Percentiles rank a stretch among this genome's conserved stretches.
Conservation (phyloP, 2,329 filamentous ascomycete species). For the Lithohypha guttulata region DNA sequence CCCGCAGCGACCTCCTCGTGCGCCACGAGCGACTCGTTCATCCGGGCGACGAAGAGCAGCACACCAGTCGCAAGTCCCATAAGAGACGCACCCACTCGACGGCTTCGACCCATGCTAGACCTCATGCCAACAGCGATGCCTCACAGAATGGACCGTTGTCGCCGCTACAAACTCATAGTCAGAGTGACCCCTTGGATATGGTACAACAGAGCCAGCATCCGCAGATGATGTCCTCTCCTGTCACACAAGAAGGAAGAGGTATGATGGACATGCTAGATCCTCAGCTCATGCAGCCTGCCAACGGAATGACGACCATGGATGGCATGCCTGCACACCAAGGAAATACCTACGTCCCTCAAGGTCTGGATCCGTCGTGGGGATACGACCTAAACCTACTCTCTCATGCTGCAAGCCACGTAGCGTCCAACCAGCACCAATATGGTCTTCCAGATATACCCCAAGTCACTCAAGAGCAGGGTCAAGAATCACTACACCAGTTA, state of each 20-base stretch:
- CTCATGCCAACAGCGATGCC: slow-evolving; percentile 13
- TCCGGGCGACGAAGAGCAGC: slow-evolving; percentile 30
- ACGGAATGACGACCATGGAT: slow-evolving; percentile 27
- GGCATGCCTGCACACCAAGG: slow-evolving; percentile 25
- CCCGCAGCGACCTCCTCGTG: slow-evolving; percentile 39
- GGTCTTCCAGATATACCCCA: slow-evolving; percentile 18
- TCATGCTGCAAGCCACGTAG: slow-evolving; percentile 40
- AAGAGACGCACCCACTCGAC: slow-evolving; percentile 18
- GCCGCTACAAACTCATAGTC: slow-evolving; percentile 5
- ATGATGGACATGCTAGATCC: slow-evolving; percentile 37
- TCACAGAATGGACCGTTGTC: slow-evolving; percentile 10
- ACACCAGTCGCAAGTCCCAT: slow-evolving; percentile 21
- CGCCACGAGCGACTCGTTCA: slow-evolving; percentile 41
- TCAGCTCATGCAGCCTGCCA: slow-evolving; percentile 31
- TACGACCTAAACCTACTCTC: slow-evolving; percentile 40
- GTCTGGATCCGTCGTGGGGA: slow-evolving; percentile 41
- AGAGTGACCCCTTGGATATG: slow-evolving; percentile 19
- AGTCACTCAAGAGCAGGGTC: slow-evolving; percentile 20
- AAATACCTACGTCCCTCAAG: slow-evolving; percentile 33
- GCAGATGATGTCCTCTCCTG: slow-evolving; percentile 28
- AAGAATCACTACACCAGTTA: slow-evolving; percentile 18
- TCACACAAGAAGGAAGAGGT: slow-evolving; percentile 30
- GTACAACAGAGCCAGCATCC: slow-evolving; percentile 18
- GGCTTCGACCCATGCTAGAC: slow-evolving; percentile 10
- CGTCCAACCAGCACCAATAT: slow-evolving; percentile 30